phyloP scores from a whole-genome alignment of 23 red algal species.

The Porphyridium purpureum region DNA sequence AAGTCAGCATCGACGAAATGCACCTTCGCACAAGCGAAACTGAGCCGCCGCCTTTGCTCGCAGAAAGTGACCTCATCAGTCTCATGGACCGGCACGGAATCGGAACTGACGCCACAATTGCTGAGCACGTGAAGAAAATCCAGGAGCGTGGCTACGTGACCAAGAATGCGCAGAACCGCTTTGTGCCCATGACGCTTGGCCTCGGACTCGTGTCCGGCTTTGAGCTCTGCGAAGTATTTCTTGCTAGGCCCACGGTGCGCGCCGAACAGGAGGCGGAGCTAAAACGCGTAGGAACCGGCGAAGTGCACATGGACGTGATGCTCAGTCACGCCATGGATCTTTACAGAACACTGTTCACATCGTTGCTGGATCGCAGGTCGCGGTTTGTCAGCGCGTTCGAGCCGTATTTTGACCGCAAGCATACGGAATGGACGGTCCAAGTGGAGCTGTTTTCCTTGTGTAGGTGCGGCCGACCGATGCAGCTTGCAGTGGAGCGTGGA shows the following conservation, averaged over 20 bases:
- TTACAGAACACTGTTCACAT: too few relatives aligned
- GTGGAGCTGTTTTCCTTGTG: neutral
- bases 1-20: constrained; percentile 17
- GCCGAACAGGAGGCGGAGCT: constrained; percentile 78
- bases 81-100: constrained; percentile 90
- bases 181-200: constrained; percentile 67
- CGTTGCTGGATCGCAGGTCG: too few relatives aligned
- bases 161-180: constrained; percentile 31
- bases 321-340: too few relatives aligned
- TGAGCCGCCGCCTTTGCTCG: constrained; percentile 59
- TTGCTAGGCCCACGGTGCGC: constrained; percentile 67
- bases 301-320: too few relatives aligned
- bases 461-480: constrained; percentile 1
- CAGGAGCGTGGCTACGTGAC: constrained; percentile 73
- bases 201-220: constrained; percentile 65
- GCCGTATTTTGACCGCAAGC: too few relatives aligned
- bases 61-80: constrained; percentile 76
- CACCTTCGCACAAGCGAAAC: constrained; percentile 28
- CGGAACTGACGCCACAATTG: constrained; percentile 96
- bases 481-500: neutral
- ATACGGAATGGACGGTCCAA: neutral
- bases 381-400: too few relatives aligned
- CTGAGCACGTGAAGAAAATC: constrained; percentile 95
- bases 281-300: too few relatives aligned
- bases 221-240: constrained; percentile 51